Conservation (phyloP, 495 filamentous ascomycete species). For the Immersiella caudata region DNA sequence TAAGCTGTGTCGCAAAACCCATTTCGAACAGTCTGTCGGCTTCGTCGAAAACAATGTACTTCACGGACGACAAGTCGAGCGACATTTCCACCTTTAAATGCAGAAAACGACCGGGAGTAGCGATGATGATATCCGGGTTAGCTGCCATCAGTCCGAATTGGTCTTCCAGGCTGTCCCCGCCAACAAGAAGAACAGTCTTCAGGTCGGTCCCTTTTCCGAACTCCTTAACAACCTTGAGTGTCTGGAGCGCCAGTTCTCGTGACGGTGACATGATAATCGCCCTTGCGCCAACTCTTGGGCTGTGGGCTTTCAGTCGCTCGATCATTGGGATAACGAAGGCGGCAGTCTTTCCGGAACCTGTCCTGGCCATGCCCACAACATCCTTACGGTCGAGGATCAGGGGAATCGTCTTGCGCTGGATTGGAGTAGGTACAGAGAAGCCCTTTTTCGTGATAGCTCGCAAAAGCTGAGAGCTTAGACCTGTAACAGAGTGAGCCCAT, state of each 20-base stretch:
- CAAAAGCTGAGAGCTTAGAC: slow-evolving; percentile 75
- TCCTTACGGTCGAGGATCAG: slow-evolving; percentile 85
- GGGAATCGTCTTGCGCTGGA: slow-evolving; percentile 95
- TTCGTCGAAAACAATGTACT: slow-evolving; percentile 95
- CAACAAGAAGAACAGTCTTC: slow-evolving; percentile 83
- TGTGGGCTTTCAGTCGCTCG: slow-evolving; percentile 89
- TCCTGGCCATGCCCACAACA: slow-evolving; percentile 96
- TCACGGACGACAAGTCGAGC: slow-evolving; percentile 79
- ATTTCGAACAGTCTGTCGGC: slow-evolving; percentile 97
- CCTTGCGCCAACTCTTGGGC: slow-evolving; percentile 77
- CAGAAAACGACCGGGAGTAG: slow-evolving; percentile 91
- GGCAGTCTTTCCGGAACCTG: slow-evolving; percentile 95
- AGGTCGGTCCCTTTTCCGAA: slow-evolving; percentile 88
- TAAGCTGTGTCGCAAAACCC: slow-evolving; percentile 91
- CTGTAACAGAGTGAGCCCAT: slow-evolving; percentile 38
- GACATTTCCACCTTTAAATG: slow-evolving; percentile 96
- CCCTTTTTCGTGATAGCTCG: slow-evolving; percentile 91
- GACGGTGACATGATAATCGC: slow-evolving; percentile 89
- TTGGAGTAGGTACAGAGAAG: slow-evolving; percentile 93
- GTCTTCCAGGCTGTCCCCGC: slow-evolving; percentile 93
- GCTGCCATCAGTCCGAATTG: slow-evolving; percentile 91
- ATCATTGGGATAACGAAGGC: slow-evolving; percentile 99
- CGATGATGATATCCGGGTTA: slow-evolving; percentile 96
- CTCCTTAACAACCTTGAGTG: slow-evolving; percentile 94
- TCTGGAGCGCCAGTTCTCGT: slow-evolving; percentile 90